These are phyloP conservation scores for Agrocybe pediades DNA, from an alignment of 768 basidiomycete genomes.

Conservation along the genomic window DNA sequence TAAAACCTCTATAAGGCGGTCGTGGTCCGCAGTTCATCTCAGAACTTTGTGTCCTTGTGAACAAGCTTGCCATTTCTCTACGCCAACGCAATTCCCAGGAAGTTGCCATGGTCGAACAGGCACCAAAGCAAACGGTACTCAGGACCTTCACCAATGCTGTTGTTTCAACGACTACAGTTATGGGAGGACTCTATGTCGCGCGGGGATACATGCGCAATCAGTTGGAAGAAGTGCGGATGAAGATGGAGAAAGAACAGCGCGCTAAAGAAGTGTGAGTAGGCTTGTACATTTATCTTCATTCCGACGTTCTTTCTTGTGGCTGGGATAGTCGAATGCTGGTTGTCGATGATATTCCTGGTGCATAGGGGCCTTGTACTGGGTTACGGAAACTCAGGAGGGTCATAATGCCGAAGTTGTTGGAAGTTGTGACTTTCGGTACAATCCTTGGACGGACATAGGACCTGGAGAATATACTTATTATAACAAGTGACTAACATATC, in stretches of 20 bases:
- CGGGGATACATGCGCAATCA: conserved; percentile 61
- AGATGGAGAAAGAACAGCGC: conserved; percentile 56
- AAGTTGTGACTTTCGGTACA: no score
- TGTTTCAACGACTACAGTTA: conserved; percentile 50
- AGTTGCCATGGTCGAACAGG: background rate
- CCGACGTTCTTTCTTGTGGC: background rate
- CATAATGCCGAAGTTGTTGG: no score
- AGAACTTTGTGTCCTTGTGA: background rate
- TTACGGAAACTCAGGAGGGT: background rate
- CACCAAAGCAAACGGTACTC: background rate
- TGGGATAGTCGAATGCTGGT: background rate
- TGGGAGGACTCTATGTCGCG: conserved; percentile 64
- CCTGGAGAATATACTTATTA: no score
- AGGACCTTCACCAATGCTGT: conserved; percentile 25
- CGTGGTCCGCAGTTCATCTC: no score
- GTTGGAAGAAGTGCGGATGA: conserved; percentile 67
- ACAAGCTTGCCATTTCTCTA: background rate
- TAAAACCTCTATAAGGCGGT: no score
- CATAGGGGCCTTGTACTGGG: background rate
- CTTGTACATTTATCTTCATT: conserved; percentile 1
- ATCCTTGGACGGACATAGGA: no score
- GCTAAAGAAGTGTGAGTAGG: conserved; percentile 70
- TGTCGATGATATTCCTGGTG: background rate
- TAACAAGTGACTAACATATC: background rate
- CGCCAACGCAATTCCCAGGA: background rate